Base-by-base conservation (phyloP, 2,329 filamentous ascomycete species). In the Colletotrichum sp. region DNA sequence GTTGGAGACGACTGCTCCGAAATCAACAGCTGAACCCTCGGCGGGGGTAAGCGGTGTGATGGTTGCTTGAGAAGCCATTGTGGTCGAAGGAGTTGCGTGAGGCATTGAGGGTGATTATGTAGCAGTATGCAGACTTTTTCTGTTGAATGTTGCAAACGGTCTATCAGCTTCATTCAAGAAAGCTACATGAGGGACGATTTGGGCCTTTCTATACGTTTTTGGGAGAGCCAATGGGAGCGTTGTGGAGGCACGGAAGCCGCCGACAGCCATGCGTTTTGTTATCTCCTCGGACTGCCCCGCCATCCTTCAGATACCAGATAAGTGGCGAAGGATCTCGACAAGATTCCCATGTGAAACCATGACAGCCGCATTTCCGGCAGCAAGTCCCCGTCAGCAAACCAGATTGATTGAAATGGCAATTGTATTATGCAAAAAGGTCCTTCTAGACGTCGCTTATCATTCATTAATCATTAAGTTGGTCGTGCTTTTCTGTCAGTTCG, bases 1-100 rank as follows among this genome's bases (percentile, higher is more conserved):
- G 62, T 92, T 90, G 48, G 86, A 84, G 77, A 94, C 86, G 30
- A 89, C 82, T 12, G 91, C 92, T 2, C 93, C 93, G 72, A 95
- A 93, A 80, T 92, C 87, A 75, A 92, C 84, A 16, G 77, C 80
- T 28, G 87, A 88, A 52, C 81, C 83, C 60, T 82, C 78, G 6
- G 84, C 78, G 30, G 82, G 72, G n/a, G 79, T 52, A n/a, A 89
- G 80, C 12, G 86, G 86, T 26, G 84, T 80, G 55, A 89, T 80
- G 22, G 79, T 82, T 59, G 26, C 67, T 9, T 68, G 60, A 59
- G 72, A 75, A 39, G 60, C 24, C 48, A 64, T 75, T 18, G 22
- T 68, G 32, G 6, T 66, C 1, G 63, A 22, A 8, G 30, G 44
- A 2, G 10, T 52, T 22, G 44, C 44, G 44, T 52, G 44, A 52